Conservation (phyloP, 306 rosid genomes). For the Rosa chinensis region DNA sequence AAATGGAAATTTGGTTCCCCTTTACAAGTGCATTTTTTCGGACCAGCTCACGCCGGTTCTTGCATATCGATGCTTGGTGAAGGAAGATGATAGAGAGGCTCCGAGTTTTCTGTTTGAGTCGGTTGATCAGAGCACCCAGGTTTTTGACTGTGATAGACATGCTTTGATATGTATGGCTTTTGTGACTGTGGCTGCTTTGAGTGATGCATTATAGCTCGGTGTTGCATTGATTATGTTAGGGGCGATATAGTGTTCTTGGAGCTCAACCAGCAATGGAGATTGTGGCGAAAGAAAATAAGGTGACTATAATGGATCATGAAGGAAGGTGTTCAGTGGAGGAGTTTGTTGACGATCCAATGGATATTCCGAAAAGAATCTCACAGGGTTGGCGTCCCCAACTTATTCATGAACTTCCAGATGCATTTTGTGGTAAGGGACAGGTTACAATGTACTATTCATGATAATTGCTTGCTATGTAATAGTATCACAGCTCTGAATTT, state of each 20-base stretch:
- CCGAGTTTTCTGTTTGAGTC: slow-evolving; percentile 90
- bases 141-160: slow-evolving; percentile 34
- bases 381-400: slow-evolving; percentile 64
- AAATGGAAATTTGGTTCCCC: slow-evolving; percentile 62
- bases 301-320: slow-evolving; percentile 66
- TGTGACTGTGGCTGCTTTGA: not conserved
- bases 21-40: slow-evolving; percentile 60
- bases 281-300: slow-evolving; percentile 73
- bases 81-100: slow-evolving; percentile 69
- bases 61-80: slow-evolving; percentile 68
- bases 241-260: slow-evolving; percentile 80
- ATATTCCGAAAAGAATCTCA: slow-evolving; percentile 55
- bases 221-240: slow-evolving; percentile 44
- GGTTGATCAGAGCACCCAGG: slow-evolving; percentile 53
- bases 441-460: not conserved
- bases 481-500: not conserved
- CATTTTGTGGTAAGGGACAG: slow-evolving; percentile 70
- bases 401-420: slow-evolving; percentile 60
- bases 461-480: not conserved
- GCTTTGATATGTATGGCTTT: slow-evolving; percentile 4
- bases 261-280: slow-evolving; percentile 76
- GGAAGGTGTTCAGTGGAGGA: slow-evolving; percentile 48
- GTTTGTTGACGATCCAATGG: slow-evolving; percentile 66
- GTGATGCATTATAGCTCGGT: slow-evolving; percentile 9
- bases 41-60: slow-evolving; percentile 81